Conservation (phyloP, 495 filamentous ascomycete genomes). For the Glarea lozoyensis region DNA sequence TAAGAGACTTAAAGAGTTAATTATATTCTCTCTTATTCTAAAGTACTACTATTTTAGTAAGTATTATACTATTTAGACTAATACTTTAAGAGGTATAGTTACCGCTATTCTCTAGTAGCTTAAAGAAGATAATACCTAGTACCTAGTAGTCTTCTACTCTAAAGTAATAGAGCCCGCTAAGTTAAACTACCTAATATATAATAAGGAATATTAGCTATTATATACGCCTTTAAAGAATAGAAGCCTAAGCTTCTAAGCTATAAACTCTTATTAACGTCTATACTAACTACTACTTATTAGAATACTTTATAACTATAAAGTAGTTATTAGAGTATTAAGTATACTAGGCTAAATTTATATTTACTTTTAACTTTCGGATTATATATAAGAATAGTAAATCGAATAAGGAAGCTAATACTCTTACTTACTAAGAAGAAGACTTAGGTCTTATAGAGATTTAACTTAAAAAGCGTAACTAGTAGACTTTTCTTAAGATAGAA, state of each 20-base stretch:
- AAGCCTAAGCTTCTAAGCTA: not conserved
- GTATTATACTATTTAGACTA: constrained; percentile 9
- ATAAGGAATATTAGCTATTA: constrained; percentile 15
- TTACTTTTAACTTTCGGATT: constrained; percentile 5
- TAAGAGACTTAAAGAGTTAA: too few relatives aligned
- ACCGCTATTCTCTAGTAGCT: constrained; percentile 2
- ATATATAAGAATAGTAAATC: constrained; percentile 3
- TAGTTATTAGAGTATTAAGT: not conserved
- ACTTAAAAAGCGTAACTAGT: not conserved
- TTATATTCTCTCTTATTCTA: too few relatives aligned
- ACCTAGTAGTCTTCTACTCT: constrained; percentile 9
- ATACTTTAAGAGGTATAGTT: constrained; percentile 3
- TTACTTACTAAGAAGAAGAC: not conserved
- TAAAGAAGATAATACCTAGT: constrained; percentile 2
- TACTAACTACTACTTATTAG: constrained; percentile 2
- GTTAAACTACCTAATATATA: constrained; percentile 19
- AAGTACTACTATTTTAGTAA: too few relatives aligned
- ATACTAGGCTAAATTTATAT: constrained; percentile 2
- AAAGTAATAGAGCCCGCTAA: constrained; percentile 5
- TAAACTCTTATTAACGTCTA: not conserved
- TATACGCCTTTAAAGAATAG: not conserved
- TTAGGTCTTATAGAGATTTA: not conserved
- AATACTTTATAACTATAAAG: constrained; percentile 11
- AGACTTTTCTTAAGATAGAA: not conserved
- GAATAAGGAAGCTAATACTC: not conserved